Conservation (phyloP, 2,329 filamentous ascomycete genomes). For the Tolypocladium guangdongense region DNA sequence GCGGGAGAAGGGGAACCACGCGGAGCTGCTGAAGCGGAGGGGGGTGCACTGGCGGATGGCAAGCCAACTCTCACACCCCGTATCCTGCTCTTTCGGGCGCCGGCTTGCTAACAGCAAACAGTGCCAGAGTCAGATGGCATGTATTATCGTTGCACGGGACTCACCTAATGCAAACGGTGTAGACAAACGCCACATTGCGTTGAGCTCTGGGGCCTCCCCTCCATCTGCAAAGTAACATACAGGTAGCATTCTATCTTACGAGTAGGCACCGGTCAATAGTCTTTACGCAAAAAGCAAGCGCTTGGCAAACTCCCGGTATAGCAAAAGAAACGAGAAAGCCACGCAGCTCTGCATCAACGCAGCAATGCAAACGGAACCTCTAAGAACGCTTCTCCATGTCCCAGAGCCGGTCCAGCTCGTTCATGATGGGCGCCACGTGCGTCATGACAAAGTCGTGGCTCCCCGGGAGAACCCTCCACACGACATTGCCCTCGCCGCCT, state of each 20-base stretch:
- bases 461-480: constrained; percentile 40
- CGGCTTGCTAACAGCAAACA: constrained; percentile 11
- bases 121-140: constrained; percentile 42
- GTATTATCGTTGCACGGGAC: neutral
- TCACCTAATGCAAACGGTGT: neutral
- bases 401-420: constrained; percentile 39
- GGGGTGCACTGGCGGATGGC: constrained; percentile 51
- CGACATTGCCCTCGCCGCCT: constrained; percentile 36
- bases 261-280: too few species aligned
- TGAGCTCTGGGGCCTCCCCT: too few species aligned
- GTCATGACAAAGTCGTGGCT: constrained; percentile 55
- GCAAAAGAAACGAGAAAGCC: neutral
- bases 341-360: neutral
- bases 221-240: neutral
- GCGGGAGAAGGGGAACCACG: constrained; percentile 42
- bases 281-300: neutral
- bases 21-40: constrained; percentile 37
- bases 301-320: neutral
- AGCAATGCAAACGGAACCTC: neutral
- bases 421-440: constrained; percentile 31
- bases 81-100: constrained; percentile 10
- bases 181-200: neutral
- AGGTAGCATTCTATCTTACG: too few species aligned
- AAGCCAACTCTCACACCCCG: constrained; percentile 13
- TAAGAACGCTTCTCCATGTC: constrained; percentile 8